Conservation (phyloP, 73 alveolate genomes). For the Paraurostyla sp. region DNA sequence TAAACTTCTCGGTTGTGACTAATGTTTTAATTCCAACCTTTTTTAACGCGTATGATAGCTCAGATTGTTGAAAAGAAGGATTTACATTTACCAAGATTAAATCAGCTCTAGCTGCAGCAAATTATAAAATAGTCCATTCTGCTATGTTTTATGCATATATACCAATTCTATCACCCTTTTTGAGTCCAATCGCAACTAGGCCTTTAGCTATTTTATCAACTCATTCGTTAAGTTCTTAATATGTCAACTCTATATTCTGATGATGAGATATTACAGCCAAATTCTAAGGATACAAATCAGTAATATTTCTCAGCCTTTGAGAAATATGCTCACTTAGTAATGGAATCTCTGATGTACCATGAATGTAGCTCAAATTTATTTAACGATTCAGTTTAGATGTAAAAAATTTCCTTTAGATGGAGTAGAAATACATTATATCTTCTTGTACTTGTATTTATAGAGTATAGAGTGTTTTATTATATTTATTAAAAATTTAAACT, state of each 20-base stretch:
- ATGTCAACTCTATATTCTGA: neutral
- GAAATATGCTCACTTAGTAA: conserved; percentile 18
- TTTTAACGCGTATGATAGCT: conserved; percentile 75
- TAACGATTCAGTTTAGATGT: neutral
- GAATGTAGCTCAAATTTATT: neutral
- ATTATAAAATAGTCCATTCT: conserved; percentile 86
- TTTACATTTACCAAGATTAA: conserved; percentile 89
- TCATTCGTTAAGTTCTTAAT: conserved; percentile 74
- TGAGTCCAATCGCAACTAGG: conserved; percentile 83
- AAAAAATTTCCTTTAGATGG: neutral
- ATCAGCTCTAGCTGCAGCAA: conserved; percentile 89
- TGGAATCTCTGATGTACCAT: neutral
- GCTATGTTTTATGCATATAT: conserved; percentile 85
- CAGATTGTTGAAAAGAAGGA: conserved; percentile 87
- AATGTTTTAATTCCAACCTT: conserved; percentile 79
- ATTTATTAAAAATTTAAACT: too few species aligned
- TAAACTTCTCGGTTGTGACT: conserved; percentile 79
- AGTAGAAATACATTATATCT: neutral
- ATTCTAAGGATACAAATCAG: neutral
- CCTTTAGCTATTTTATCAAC: conserved; percentile 85
- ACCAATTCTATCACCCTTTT: conserved; percentile 89
- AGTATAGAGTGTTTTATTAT: too few species aligned
- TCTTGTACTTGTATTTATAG: too few species aligned
- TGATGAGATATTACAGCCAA: conserved; percentile 14
- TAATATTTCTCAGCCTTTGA: neutral